Evolutionary conservation across 805 yeast genomes (phyloP).

Genomic region (Candida glaebosa): DNA sequence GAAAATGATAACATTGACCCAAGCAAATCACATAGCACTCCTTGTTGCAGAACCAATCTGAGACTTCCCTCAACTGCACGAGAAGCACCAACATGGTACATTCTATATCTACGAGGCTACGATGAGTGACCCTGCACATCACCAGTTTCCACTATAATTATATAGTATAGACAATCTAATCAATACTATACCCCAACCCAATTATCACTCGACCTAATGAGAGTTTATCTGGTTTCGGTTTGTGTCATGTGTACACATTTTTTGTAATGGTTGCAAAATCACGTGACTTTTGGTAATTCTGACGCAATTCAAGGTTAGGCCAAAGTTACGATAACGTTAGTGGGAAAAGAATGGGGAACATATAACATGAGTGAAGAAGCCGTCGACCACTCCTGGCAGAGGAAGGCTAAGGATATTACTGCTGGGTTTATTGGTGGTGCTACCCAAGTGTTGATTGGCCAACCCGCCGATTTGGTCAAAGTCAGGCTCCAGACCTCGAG

Average conservation of each 20-base stretch:
- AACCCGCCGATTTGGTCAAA: constrained; percentile 45
- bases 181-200: too few species aligned
- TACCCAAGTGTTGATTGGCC: constrained; percentile 45
- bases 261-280: constrained; percentile 7
- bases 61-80: background rate
- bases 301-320: constrained; percentile 5
- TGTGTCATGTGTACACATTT: too few species aligned
- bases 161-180: too few species aligned
- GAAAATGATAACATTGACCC: too few species aligned
- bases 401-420: constrained; percentile 40
- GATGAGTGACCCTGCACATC: too few species aligned
- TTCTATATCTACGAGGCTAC: too few species aligned
- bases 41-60: too few species aligned
- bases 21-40: too few species aligned
- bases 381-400: constrained; percentile 31
- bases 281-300: constrained; percentile 6
- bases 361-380: constrained; percentile 3
- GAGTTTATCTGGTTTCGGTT: too few species aligned
- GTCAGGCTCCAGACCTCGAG: constrained; percentile 39
- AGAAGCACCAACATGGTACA: background rate
- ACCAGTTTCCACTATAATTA: too few species aligned
- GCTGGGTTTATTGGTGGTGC: constrained; percentile 48
- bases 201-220: too few species aligned
- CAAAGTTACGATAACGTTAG: too few species aligned
- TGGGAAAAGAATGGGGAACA: background rate